phyloP scores from a whole-genome alignment of 805 yeast species.

The Maudiozyma saulgeensis region DNA sequence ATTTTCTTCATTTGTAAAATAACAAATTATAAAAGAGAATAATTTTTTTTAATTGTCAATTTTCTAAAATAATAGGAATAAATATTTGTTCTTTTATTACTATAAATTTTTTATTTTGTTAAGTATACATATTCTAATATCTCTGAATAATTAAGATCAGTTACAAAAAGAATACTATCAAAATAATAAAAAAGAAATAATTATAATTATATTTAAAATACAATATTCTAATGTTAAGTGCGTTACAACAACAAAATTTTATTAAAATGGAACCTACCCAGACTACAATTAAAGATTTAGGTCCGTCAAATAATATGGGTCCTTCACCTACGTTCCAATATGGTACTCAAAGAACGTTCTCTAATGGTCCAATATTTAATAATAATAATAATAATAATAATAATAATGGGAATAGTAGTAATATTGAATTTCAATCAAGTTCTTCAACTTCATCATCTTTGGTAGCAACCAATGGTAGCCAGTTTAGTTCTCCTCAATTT shows the following conservation, averaged over 20 bases:
- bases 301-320: background rate
- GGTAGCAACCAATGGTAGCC: background rate
- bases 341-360: background rate
- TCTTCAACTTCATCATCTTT: background rate
- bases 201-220: too few species aligned
- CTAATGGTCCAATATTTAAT: background rate
- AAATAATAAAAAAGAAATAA: too few species aligned
- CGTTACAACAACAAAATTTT: background rate
- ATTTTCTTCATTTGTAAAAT: too few species aligned
- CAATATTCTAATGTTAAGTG: background rate
- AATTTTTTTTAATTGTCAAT: too few species aligned
- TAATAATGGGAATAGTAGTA: background rate
- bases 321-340: background rate
- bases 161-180: too few species aligned
- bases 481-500: background rate
- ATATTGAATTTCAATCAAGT: background rate
- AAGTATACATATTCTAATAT: too few species aligned
- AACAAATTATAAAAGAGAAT: too few species aligned
- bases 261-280: constrained; percentile 1
- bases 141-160: too few species aligned
- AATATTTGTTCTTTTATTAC: too few species aligned
- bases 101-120: too few species aligned
- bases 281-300: background rate
- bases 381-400: background rate
- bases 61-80: too few species aligned